These are phyloP conservation scores for Pseudonitzschia multiseries DNA, from an alignment of 108 stramenopile species.

Conservation along the genomic window DNA sequence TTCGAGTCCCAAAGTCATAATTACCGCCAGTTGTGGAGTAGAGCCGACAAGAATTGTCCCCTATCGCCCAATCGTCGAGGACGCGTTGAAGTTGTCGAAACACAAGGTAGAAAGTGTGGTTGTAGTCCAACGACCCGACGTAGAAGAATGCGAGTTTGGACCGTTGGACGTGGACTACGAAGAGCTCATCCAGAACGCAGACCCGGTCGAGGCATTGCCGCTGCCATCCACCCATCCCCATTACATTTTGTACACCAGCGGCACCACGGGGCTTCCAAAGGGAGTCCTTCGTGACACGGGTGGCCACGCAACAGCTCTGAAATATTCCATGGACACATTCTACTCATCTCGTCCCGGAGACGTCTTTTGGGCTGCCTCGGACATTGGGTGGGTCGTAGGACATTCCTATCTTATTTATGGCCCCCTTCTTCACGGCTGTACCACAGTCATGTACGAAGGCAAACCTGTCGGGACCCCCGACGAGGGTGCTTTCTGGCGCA, in stretches of 20 bases:
- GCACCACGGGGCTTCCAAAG: conserved; percentile 81
- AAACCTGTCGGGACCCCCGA: conserved; percentile 83
- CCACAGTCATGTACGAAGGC: conserved; percentile 75
- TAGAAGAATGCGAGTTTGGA: conserved; percentile 34
- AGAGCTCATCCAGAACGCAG: conserved; percentile 33
- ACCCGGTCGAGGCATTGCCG: conserved; percentile 41
- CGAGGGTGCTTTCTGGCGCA: conserved; percentile 74
- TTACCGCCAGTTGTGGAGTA: conserved; percentile 64
- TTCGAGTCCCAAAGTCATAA: conserved; percentile 61
- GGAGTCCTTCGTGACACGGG: conserved; percentile 76
- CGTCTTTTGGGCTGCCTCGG: conserved; percentile 71
- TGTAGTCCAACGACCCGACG: conserved; percentile 52
- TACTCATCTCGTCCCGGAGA: conserved; percentile 62
- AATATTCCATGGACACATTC: conserved; percentile 63
- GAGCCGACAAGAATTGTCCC: conserved; percentile 55
- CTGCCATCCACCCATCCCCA: conserved; percentile 55
- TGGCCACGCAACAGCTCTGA: conserved; percentile 60
- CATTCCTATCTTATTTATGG: conserved; percentile 73
- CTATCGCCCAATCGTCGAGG: conserved; percentile 65
- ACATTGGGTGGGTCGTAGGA: conserved; percentile 82
- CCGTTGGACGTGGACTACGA: conserved; percentile 46
- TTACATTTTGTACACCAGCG: conserved; percentile 71
- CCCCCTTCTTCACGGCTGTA: conserved; percentile 70
- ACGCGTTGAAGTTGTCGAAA: conserved; percentile 56
- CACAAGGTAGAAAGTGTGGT: conserved; percentile 45